Evolutionary conservation across 140 eudicot species (phyloP), one percentile per base, ranked within the genome.

Genomic region (Oenanthe javanica): DNA sequence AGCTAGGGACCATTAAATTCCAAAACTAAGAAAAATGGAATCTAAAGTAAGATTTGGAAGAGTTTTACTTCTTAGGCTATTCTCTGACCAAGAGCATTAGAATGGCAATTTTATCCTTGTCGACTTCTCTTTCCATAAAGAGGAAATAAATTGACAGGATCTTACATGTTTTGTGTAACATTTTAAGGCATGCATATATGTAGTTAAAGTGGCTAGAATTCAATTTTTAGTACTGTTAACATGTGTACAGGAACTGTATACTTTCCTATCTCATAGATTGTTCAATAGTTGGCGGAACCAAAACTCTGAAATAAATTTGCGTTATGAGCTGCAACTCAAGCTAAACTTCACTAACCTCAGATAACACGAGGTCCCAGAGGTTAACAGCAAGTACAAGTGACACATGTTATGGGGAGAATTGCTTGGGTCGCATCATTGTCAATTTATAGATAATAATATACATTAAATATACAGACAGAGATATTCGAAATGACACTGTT

Each of bases 1-100:
- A 81, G 59, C 40, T 71, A 84, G 87, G 90, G 89, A 82, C 91
- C 91, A 84, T 55, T 81, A 27, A 69, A 42, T 52, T 77, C 86
- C 84, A 77, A 74, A 85, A 78, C 78, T 64, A 70, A 31, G 79
- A 59, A 83, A 75, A 75, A 80, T 40, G 78, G 77, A 85, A 85
- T 86, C 87, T 85, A 83, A 76, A 59, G 31, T 45, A 67, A 73
- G 42, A 61, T 69, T 72, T 69, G 23, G 67, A 3, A 59, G 31
- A 18, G 67, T 59, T 13, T 2, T 59, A 21, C 67, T 59, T 19
- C 27, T 57, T 57, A 57, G 66, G 66, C 66, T 59, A n/a, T 59
- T 47, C 36, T 48, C 81, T 74, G 79, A 31, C 74, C 59, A 80
- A 79, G 67, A 48, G 15, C 52, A 59, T 49, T 59, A 4, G 63